A percentile compares a stretch with the other conserved stretches of the same genome.
Conservation (phyloP, 164 flowering plant genomes). For the Amborella trichopoda region DNA sequence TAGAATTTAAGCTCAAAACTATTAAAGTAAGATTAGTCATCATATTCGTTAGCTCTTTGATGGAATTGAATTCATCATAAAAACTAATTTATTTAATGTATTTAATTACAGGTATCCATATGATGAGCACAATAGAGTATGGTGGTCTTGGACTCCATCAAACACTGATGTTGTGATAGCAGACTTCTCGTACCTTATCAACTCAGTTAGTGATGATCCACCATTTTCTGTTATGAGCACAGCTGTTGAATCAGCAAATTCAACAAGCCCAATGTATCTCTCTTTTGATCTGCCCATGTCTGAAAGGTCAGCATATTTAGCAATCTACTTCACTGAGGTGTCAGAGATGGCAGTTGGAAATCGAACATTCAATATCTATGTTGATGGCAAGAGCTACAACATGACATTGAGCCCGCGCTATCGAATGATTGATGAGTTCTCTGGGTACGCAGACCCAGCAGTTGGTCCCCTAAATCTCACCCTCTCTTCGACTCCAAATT, state of each 20-base stretch:
- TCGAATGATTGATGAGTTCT: conserved; percentile 2
- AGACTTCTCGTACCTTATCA: neutral
- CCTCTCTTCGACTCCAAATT: neutral
- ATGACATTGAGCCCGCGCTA: neutral
- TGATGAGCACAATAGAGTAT: conserved; percentile 7
- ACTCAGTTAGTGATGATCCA: conserved; percentile 2
- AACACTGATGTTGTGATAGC: neutral
- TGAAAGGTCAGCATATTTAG: neutral
- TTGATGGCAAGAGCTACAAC: neutral
- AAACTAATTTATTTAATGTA: no score
- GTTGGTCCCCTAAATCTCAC: neutral
- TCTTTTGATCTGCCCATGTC: neutral
- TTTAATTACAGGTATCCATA: conserved; percentile 13
- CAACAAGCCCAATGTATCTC: neutral
- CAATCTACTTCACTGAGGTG: conserved; percentile 8
- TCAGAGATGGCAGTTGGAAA: neutral
- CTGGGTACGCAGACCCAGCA: neutral
- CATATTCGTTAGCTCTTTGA: no score
- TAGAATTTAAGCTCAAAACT: no score
- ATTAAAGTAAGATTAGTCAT: no score
- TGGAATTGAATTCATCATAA: no score
- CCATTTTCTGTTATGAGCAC: conserved; percentile 3
- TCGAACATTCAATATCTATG: conserved; percentile 1
- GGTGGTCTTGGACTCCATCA: conserved; percentile 2
- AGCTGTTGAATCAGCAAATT: conserved; percentile 3